Conservation (phyloP, 2,329 filamentous ascomycete species). For the Ceratocystis destructans region DNA sequence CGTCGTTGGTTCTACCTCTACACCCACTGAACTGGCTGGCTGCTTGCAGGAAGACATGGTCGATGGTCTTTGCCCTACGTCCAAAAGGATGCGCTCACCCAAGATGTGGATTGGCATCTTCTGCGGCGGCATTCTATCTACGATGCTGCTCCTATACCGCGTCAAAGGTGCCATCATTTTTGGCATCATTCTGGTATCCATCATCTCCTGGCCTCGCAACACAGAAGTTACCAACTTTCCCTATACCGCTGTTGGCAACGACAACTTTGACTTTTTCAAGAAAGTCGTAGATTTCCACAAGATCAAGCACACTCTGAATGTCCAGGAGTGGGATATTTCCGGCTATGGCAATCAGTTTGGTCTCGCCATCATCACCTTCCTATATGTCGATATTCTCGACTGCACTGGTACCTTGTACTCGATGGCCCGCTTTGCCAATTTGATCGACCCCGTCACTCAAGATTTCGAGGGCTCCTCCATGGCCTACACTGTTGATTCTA, state of each 20-base stretch:
- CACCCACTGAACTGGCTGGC: constrained; percentile 62
- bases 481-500: constrained; percentile 60
- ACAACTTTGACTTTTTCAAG: constrained; percentile 73
- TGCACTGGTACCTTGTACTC: constrained; percentile 65
- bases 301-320: constrained; percentile 54
- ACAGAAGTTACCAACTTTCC: constrained; percentile 74
- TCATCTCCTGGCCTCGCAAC: constrained; percentile 74
- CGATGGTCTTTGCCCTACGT: constrained; percentile 42
- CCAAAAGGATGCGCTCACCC: constrained; percentile 65
- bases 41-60: constrained; percentile 34
- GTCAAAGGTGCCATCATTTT: constrained; percentile 77
- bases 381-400: constrained; percentile 70
- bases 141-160: constrained; percentile 69
- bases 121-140: constrained; percentile 67
- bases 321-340: constrained; percentile 59
- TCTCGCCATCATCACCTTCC: constrained; percentile 63
- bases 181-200: constrained; percentile 69
- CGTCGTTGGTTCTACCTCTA: constrained; percentile 52
- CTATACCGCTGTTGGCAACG: constrained; percentile 52
- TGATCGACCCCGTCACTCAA: constrained; percentile 50
- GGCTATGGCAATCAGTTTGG: constrained; percentile 63
- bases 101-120: constrained; percentile 84
- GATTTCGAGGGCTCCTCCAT: constrained; percentile 77
- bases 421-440: constrained; percentile 64
- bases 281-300: constrained; percentile 73